Evolutionary conservation across 257 asterid genomes (phyloP).

Genomic region (Scutellaria barbata): DNA sequence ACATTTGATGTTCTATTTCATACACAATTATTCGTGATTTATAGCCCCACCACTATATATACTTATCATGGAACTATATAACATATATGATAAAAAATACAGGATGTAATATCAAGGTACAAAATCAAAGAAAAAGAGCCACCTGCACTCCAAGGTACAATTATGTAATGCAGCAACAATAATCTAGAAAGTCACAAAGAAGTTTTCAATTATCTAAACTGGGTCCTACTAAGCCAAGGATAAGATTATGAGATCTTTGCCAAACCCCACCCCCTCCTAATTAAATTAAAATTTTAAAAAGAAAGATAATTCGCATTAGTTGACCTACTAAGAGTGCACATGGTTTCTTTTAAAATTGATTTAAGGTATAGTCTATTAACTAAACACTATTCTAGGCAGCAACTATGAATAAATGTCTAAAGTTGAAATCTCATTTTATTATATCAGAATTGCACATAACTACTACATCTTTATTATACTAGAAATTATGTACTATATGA

Average conservation of each 20-base stretch:
- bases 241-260: conserved; percentile 34
- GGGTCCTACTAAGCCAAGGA: conserved; percentile 35
- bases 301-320: conserved; percentile 7
- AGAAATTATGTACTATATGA: background rate
- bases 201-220: conserved; percentile 28
- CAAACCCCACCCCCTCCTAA: conserved; percentile 37
- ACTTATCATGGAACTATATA: too few species aligned
- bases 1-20: too few species aligned
- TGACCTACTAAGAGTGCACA: conserved; percentile 34
- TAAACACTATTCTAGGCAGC: conserved; percentile 31
- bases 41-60: too few species aligned
- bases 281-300: conserved; percentile 4
- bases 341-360: conserved; percentile 22
- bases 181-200: conserved; percentile 31
- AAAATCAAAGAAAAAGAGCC: too few species aligned
- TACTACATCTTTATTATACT: too few species aligned
- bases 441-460: too few species aligned
- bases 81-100: too few species aligned
- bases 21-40: too few species aligned
- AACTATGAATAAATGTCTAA: conserved; percentile 9
- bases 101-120: too few species aligned
- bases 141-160: conserved; percentile 13
- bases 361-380: background rate
- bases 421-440: background rate
- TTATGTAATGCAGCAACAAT: conserved; percentile 7